Base-by-base conservation (phyloP, 2,329 filamentous ascomycete genomes). In the Madurella fahalii region DNA sequence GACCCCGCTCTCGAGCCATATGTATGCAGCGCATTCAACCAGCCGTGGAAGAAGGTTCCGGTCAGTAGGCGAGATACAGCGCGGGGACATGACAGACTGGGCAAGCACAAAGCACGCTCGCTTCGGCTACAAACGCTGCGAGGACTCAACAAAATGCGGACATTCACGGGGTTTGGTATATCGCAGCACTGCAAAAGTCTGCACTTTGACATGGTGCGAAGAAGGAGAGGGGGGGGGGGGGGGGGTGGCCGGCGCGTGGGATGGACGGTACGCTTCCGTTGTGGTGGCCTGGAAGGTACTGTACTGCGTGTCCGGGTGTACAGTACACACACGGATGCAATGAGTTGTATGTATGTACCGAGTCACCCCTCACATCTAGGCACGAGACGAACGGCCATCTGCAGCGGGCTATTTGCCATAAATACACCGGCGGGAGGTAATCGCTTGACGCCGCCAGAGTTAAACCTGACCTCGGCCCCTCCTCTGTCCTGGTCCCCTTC, bases 1-100 rank as follows among this genome's bases (percentile, higher is more conserved):
- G 25, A 52, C 50, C 50, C 50, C 50, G 50, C 50, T 52, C 42
- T 47, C 40, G 50, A 45, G 45, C 39, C 32, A 41, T 41, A 47
- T 47, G 50, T 17, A 45, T 43, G 50, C 50, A 43, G 45, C 45
- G 42, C 34, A 47, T 37, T 37, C 34, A 37, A 12, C 34, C 34
- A 11, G 34, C 34, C 34, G 34, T 37, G 13, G 4, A 37, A 12
- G 34, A 37, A 5, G 34, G 13, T 37, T 25, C 25, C 25, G 7
- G 34, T 37, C 34, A 37, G 34, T 37, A 37, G 4, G 34, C 34
- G 13, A 37, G 34, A 9, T 37, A 37, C 13, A 4, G 9, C 34
- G 34, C 13, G 11, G 13, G 16, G 40, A 42, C 9, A 42, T 5
- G 40, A 17, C 40, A 42, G 18, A 37, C 34, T 5, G 9, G 13